These are phyloP conservation scores for Tolypocladium cylindrosporum DNA, from an alignment of 2,329 filamentous ascomycete species.

Conservation along the genomic window DNA sequence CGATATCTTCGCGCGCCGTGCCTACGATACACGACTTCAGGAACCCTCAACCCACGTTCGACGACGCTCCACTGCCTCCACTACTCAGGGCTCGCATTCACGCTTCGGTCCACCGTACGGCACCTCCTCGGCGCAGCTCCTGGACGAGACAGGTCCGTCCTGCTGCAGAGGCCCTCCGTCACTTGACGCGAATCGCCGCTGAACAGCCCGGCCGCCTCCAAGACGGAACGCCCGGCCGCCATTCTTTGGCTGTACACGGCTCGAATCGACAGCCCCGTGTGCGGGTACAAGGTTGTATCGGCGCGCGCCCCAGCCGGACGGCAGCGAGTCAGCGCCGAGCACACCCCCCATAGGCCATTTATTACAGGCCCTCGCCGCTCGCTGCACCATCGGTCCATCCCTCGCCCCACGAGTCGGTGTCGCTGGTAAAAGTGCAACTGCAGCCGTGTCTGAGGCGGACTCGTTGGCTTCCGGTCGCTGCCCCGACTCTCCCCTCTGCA, in stretches of 20 bases:
- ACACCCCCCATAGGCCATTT: neutral
- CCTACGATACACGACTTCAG: neutral
- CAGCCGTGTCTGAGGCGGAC: neutral
- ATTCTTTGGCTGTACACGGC: neutral
- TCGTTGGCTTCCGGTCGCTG: neutral
- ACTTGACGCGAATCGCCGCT: too few species aligned
- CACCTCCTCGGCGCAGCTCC: neutral
- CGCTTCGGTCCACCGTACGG: neutral
- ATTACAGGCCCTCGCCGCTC: neutral
- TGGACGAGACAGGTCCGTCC: too few species aligned
- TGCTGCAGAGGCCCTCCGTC: too few species aligned
- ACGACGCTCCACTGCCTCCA: neutral
- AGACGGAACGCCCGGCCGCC: neutral
- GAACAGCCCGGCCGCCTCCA: too few species aligned
- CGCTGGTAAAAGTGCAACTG: slow-evolving; percentile 6
- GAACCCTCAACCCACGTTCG: neutral
- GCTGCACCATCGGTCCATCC: neutral
- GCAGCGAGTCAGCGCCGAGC: neutral
- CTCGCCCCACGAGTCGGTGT: slow-evolving; percentile 11
- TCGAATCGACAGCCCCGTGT: neutral
- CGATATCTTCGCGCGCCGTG: neutral
- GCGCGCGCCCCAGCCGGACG: too few species aligned
- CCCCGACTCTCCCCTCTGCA: slow-evolving; percentile 1
- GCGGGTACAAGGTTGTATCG: neutral
- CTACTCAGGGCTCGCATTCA: neutral